Conservation (phyloP, 2,329 filamentous ascomycete species). For the Amylocarpus encephaloides region DNA sequence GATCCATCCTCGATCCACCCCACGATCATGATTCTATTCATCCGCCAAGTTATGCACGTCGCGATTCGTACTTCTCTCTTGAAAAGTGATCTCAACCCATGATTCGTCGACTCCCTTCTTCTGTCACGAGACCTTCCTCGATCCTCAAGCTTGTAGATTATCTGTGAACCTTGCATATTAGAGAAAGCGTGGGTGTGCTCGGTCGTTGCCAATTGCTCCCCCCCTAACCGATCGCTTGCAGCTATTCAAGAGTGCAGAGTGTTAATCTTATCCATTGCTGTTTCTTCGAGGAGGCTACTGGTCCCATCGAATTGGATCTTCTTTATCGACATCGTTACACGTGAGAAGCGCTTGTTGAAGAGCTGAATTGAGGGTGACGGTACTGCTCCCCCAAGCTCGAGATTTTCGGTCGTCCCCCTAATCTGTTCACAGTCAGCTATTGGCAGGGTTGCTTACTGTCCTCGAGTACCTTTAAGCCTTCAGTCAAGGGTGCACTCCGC, state of each 20-base stretch:
- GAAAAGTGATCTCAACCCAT: neutral
- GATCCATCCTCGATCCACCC: too few species aligned
- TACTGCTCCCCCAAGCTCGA: neutral
- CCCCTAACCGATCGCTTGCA: too few species aligned
- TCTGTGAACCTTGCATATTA: neutral
- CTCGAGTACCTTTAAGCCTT: neutral
- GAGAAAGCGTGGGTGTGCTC: neutral
- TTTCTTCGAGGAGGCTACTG: too few species aligned
- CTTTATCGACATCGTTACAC: neutral
- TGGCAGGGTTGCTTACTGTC: conserved; percentile 2
- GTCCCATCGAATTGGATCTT: neutral
- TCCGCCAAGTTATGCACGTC: conserved; percentile 1
- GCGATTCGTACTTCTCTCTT: conserved; percentile 1
- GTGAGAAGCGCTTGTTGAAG: neutral
- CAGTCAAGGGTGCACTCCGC: neutral
- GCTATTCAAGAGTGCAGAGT: neutral
- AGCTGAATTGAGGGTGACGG: too few species aligned
- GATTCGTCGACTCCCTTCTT: neutral
- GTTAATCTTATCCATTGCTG: neutral
- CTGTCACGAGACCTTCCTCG: conserved; percentile 1
- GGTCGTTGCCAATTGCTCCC: neutral
- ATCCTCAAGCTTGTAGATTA: neutral
- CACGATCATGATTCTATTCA: neutral
- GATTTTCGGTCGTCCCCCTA: neutral
- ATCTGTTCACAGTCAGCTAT: conserved; percentile 1